A percentile compares a stretch with the other conserved stretches of the same genome.
phyloP scores from a whole-genome alignment of 1,284 basidiomycete genomes.

The Pyrrhoderma noxium region DNA sequence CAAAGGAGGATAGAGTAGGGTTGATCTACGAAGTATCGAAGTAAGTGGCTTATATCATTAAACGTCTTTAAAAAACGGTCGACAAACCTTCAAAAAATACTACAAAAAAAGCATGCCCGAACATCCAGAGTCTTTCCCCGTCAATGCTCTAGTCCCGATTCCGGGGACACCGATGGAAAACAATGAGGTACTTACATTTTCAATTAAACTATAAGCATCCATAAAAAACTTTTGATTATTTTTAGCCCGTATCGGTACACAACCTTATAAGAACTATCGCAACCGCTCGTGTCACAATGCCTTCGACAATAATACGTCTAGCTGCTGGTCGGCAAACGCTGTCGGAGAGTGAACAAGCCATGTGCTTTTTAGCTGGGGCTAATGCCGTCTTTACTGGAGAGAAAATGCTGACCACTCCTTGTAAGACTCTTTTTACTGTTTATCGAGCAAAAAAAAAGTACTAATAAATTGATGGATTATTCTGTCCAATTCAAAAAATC shows the following conservation, averaged over 20 bases:
- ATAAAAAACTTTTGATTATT: slow-evolving; percentile 5
- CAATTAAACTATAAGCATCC: slow-evolving; percentile 15
- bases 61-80: neutral
- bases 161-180: slow-evolving; percentile 65
- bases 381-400: slow-evolving; percentile 99
- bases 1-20: slow-evolving; percentile 85
- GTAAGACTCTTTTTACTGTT: slow-evolving; percentile 35
- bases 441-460: no score
- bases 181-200: slow-evolving; percentile 50
- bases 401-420: slow-evolving; percentile 95
- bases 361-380: slow-evolving; percentile 98
- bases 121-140: slow-evolving; percentile 97
- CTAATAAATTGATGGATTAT: no score
- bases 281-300: slow-evolving; percentile 89
- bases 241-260: slow-evolving; percentile 72
- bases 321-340: slow-evolving; percentile 92
- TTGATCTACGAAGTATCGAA: slow-evolving; percentile 92
- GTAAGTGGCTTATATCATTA: slow-evolving; percentile 37
- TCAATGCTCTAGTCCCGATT: slow-evolving; percentile 88
- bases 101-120: slow-evolving; percentile 80
- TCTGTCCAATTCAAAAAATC: slow-evolving; percentile 2
- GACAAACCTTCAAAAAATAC: slow-evolving; percentile 8
- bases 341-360: slow-evolving; percentile 87
- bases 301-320: slow-evolving; percentile 89
- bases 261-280: slow-evolving; percentile 91